phyloP scores from a whole-genome alignment of 1,284 basidiomycete species.

The Ceratobasidium sp. region DNA sequence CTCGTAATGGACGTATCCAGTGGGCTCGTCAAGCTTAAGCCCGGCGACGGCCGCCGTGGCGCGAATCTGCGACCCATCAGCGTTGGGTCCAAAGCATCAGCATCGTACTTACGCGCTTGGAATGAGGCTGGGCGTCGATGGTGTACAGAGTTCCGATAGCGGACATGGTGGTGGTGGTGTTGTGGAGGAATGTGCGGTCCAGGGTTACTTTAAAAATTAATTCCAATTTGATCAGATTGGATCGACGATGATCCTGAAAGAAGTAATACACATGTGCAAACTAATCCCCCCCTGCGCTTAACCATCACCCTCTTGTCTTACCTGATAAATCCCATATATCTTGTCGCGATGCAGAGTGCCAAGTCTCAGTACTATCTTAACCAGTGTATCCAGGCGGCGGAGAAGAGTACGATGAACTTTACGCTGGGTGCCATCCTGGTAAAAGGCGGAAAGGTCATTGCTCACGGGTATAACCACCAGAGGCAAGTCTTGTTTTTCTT shows the following conservation, averaged over 20 bases:
- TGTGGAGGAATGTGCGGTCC: conserved; percentile 29
- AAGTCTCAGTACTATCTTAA: conserved; percentile 47
- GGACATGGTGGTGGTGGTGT: conserved; percentile 51
- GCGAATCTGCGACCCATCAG: conserved; percentile 66
- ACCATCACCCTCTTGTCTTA: neutral
- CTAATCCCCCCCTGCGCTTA: conserved; percentile 17
- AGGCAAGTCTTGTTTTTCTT: conserved; percentile 17
- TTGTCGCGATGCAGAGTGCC: conserved; percentile 24
- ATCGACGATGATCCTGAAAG: conserved; percentile 33
- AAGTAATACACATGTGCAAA: conserved; percentile 38
- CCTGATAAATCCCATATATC: neutral
- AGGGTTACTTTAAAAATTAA: conserved; percentile 46
- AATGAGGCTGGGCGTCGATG: conserved; percentile 59
- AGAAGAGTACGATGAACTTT: conserved; percentile 67
- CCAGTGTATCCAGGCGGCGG: conserved; percentile 65
- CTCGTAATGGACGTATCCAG: conserved; percentile 72
- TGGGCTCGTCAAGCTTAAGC: conserved; percentile 72
- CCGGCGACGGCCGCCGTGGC: conserved; percentile 80
- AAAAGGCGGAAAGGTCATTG: conserved; percentile 70
- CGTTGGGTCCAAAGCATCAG: neutral
- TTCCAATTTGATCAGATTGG: conserved; percentile 41
- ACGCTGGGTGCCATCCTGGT: conserved; percentile 70
- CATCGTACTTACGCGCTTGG: conserved; percentile 66
- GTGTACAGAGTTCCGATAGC: conserved; percentile 75
- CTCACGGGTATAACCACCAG: conserved; percentile 68